Evolutionary conservation across 164 flowering plant genomes (phyloP).

Genomic region (Cinnamomum micranthum): DNA sequence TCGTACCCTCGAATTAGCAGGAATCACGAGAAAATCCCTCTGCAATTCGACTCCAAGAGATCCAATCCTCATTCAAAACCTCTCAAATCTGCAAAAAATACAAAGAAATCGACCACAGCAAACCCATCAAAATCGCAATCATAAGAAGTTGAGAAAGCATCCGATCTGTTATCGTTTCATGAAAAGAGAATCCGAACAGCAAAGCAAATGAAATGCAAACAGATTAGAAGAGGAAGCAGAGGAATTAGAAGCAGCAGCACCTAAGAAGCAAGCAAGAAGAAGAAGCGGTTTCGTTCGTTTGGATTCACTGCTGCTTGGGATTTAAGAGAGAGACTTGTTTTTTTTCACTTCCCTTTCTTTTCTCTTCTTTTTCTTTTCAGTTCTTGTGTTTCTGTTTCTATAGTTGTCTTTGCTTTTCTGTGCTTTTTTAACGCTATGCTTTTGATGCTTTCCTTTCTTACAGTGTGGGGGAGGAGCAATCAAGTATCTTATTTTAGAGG

Average conservation of each 20-base stretch:
- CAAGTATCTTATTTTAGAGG: not conserved
- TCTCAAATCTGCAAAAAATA: not conserved
- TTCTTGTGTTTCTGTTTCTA: not conserved
- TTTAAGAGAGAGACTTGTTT: not conserved
- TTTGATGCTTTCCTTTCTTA: not conserved
- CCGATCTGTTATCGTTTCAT: not conserved
- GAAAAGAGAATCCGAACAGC: not conserved
- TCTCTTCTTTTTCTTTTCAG: constrained; percentile 6
- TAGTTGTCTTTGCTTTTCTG: not conserved
- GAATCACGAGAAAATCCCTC: no score
- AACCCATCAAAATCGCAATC: not conserved
- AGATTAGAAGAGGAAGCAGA: not conserved
- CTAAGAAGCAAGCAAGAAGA: not conserved
- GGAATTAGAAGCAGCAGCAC: not conserved
- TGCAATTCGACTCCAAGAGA: not conserved
- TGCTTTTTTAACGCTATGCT: not conserved
- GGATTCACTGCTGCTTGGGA: not conserved
- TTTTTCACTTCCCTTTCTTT: not conserved
- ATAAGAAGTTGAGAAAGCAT: not conserved
- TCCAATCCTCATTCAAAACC: not conserved
- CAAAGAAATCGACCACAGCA: not conserved
- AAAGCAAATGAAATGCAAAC: not conserved
- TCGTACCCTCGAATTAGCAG: not conserved
- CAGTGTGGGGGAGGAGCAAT: constrained; percentile 1
- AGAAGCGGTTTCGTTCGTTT: not conserved